Percentiles rank a stretch among this genome's conserved stretches.
phyloP scores from a whole-genome alignment of 768 basidiomycete genomes.

The Lactarius sp. region DNA sequence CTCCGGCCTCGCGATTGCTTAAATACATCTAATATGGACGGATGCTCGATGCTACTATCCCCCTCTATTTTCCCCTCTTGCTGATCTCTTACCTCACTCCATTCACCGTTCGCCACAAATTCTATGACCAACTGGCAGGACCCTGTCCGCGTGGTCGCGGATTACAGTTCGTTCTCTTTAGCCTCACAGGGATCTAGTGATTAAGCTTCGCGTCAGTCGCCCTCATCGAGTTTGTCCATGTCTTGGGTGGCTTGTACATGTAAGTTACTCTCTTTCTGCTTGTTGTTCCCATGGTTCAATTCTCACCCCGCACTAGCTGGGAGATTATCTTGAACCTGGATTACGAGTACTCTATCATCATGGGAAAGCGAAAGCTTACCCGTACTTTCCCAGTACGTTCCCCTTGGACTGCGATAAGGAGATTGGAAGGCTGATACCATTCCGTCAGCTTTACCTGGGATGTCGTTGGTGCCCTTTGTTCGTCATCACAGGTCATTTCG shows the following conservation, averaged over 20 bases:
- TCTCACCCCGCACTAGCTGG: conserved; percentile 4
- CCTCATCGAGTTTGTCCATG: conserved; percentile 6
- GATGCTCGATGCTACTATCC: background rate
- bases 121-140: conserved; percentile 11
- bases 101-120: background rate
- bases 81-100: too few relatives aligned
- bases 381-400: conserved; percentile 14
- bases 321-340: conserved; percentile 10
- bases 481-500: background rate
- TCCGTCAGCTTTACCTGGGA: background rate
- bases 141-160: background rate
- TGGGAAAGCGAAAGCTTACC: conserved; percentile 6
- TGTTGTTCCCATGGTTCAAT: background rate
- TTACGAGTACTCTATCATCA: conserved; percentile 12
- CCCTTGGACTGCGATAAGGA: background rate
- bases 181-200: background rate
- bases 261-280: background rate
- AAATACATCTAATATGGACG: too few relatives aligned
- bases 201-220: background rate
- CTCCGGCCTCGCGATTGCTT: too few relatives aligned
- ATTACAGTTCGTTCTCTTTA: background rate
- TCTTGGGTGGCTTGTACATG: conserved; percentile 19
- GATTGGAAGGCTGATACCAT: background rate
- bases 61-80: too few relatives aligned
- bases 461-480: background rate